A percentile compares a stretch with the other conserved stretches of the same genome.
Conservation (phyloP, 1,284 basidiomycete species). For the Microstroma glucosiphilum region DNA sequence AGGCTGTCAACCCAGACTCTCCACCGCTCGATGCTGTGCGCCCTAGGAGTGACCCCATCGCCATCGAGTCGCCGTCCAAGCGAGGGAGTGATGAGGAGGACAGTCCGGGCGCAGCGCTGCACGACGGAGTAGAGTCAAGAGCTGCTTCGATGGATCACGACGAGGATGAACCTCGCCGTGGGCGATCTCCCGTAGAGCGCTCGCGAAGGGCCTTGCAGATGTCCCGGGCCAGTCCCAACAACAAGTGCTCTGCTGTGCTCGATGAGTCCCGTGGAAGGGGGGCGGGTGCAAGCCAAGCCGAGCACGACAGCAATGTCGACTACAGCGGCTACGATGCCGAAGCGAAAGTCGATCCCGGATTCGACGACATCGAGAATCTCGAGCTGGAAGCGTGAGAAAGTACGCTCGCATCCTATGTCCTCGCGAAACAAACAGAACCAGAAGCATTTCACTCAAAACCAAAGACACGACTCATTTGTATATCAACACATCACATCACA, state of each 20-base stretch:
- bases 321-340: background rate
- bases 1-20: background rate
- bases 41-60: background rate
- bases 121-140: background rate
- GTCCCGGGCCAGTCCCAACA: background rate
- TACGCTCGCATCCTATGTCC: no score
- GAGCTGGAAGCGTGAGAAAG: background rate
- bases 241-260: background rate
- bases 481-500: no score
- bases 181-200: background rate
- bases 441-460: no score
- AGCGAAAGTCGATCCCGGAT: background rate
- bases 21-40: background rate
- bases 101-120: background rate
- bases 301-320: background rate
- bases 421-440: background rate
- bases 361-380: slow-evolving; percentile 7
- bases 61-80: background rate
- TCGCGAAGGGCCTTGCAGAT: background rate
- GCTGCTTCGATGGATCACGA: background rate
- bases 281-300: background rate
- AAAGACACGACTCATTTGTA: no score
- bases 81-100: background rate
- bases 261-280: background rate
- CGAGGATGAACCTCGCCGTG: background rate